A percentile compares a stretch with the other conserved stretches of the same genome.
Conservation (phyloP, 2,329 filamentous ascomycete species). For the Laburnicola sp. region DNA sequence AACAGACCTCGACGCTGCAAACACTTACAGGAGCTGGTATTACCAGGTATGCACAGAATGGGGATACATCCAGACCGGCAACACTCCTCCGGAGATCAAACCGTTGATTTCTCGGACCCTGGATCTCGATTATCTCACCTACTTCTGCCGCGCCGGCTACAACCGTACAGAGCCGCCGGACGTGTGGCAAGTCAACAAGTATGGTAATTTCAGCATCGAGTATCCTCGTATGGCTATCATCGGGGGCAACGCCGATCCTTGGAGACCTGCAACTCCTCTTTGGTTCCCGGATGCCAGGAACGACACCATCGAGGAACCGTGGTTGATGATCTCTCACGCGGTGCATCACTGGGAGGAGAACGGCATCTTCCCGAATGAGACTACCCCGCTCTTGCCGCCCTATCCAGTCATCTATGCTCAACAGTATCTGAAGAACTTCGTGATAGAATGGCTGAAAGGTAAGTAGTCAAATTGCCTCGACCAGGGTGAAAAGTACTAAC, state of each 20-base stretch:
- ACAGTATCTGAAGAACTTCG: constrained; percentile 61
- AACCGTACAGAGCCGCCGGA: constrained; percentile 67
- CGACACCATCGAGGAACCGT: constrained; percentile 68
- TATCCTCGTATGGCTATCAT: constrained; percentile 77
- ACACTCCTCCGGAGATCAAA: constrained; percentile 63
- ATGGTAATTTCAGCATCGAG: constrained; percentile 71
- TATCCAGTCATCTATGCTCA: constrained; percentile 62
- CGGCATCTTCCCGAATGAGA: constrained; percentile 66
- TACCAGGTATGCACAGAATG: constrained; percentile 62
- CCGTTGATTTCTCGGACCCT: constrained; percentile 75
- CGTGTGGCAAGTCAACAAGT: constrained; percentile 70
- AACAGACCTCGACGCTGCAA: constrained; percentile 46
- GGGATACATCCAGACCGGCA: constrained; percentile 77
- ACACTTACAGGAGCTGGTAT: constrained; percentile 56
- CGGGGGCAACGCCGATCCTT: constrained; percentile 77
- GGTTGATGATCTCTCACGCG: constrained; percentile 70
- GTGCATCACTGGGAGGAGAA: constrained; percentile 85
- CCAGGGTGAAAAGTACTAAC: too few relatives aligned
- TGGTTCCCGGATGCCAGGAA: constrained; percentile 62
- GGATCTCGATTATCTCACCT: constrained; percentile 63
- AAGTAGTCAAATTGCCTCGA: constrained; percentile 5
- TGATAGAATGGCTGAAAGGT: constrained; percentile 66
- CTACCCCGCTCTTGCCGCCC: constrained; percentile 61
- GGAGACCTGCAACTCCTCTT: constrained; percentile 73
- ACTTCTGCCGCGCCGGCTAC: constrained; percentile 69